Evolutionary conservation across 257 asterid species (phyloP).

Genomic region (Nicotiana sylvestris): DNA sequence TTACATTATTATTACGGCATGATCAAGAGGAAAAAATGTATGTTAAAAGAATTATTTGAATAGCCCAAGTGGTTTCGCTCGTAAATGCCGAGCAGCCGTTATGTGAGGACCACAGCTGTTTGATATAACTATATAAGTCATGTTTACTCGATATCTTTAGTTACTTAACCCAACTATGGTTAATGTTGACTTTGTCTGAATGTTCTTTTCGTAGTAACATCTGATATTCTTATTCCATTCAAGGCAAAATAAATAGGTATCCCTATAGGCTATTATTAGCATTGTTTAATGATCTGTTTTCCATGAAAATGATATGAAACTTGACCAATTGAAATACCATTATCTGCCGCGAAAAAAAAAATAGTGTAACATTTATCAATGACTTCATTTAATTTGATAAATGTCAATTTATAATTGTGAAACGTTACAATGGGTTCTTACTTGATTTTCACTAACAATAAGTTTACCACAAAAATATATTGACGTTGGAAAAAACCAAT

Average conservation of each 20-base stretch:
- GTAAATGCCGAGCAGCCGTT: background rate
- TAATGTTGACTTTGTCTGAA: background rate
- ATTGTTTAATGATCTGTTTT: background rate
- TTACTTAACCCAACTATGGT: conserved; percentile 2
- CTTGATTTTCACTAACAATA: background rate
- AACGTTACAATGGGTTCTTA: background rate
- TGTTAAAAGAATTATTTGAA: background rate
- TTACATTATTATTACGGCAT: too few species aligned
- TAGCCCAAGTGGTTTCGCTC: background rate
- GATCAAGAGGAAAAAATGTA: too few species aligned
- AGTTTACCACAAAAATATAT: too few species aligned
- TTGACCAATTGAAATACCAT: background rate
- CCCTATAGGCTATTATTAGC: background rate
- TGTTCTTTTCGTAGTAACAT: background rate
- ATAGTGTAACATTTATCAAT: background rate
- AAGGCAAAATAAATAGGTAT: background rate
- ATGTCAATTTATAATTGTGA: background rate
- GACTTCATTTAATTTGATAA: too few species aligned
- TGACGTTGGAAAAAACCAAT: too few species aligned
- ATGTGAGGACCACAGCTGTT: background rate
- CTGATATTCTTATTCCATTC: background rate
- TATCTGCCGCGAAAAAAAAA: background rate
- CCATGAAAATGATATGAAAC: background rate
- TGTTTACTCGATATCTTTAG: background rate
- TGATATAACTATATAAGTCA: background rate